Evolutionary conservation across 2,329 filamentous ascomycete genomes (phyloP), one percentile per base, ranked within the genome.

Genomic region (Fusarium siculi): DNA sequence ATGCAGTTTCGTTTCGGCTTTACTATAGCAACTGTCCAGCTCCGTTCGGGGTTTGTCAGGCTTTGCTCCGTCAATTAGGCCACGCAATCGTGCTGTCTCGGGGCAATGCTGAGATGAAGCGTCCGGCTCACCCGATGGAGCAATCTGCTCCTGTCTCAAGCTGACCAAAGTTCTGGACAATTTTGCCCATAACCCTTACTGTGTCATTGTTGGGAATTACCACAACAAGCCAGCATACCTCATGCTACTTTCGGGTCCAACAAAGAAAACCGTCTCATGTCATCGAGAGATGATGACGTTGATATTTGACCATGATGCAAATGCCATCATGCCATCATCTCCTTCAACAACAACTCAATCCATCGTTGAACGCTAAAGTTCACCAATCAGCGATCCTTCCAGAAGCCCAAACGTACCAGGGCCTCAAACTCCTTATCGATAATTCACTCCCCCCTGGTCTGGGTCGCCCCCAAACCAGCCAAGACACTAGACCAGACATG

Each of bases 401-500:
- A 67, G 70, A 71, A 67, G 66, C 70, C 66, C 59, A 55, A 43
- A 69, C 40, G 65, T 53, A 65, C 65, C 37, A 52, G 32, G 42
- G 30, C 50, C 34, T 43, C 65, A 49, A 63, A 53, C 50, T 65
- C 56, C 62, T 76, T 77, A 77, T 77, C 75, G 75, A 77, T 76
- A 77, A 66, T 66, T 54, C 57, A 63, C 66, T 61, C 64, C 46
- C 61, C 44, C 72, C 58, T 69, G 50, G 39, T 36, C 23, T 50
- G 50, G 25, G 46, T 63, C 56, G 62, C 75, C 64, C 72, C 62
- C 66, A 70, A 66, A 61, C 62, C 59, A 62, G 54, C 49, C 40
- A 53, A 68, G 64, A 55, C 64, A 58, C 75, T 77, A 77, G 63
- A 43, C 68, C 58, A 19, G 28, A 55, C 42, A 54, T 32, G 64